phyloP scores from a whole-genome alignment of 495 filamentous ascomycete species.

The Annulohypoxylon nitens region DNA sequence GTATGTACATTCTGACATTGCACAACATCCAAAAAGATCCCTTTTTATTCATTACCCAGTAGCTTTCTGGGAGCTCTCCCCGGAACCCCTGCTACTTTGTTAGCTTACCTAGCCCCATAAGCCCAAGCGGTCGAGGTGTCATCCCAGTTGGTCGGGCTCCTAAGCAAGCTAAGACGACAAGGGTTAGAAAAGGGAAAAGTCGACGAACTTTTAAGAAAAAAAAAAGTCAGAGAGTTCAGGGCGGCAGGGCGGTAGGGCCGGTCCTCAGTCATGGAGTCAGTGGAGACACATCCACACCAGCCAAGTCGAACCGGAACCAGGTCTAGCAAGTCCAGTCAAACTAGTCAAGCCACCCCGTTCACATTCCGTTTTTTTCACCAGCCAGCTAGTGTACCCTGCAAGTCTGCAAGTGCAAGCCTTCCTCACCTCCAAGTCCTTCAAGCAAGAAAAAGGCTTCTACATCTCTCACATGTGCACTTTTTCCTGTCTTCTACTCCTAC shows the following conservation, averaged over 20 bases:
- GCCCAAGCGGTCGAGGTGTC: slow-evolving; percentile 44
- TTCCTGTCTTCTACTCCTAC: slow-evolving; percentile 34
- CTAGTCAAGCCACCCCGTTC: slow-evolving; percentile 43
- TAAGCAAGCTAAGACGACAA: slow-evolving; percentile 36
- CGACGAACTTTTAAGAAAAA: slow-evolving; percentile 13
- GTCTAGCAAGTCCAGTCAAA: slow-evolving; percentile 26
- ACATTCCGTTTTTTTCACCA: slow-evolving; percentile 28
- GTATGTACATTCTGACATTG: slow-evolving; percentile 12
- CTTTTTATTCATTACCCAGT: slow-evolving; percentile 12
- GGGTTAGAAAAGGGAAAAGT: slow-evolving; percentile 33
- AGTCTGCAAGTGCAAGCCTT: slow-evolving; percentile 16
- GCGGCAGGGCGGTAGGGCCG: slow-evolving; percentile 38
- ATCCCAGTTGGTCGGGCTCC: slow-evolving; percentile 49
- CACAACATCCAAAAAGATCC: neutral
- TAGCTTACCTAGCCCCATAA: slow-evolving; percentile 30
- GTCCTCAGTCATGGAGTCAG: slow-evolving; percentile 35
- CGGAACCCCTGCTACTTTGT: slow-evolving; percentile 40
- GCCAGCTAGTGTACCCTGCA: slow-evolving; percentile 37
- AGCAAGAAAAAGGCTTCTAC: slow-evolving; percentile 22
- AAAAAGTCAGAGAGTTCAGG: slow-evolving; percentile 24
- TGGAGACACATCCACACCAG: slow-evolving; percentile 26
- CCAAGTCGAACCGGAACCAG: slow-evolving; percentile 37
- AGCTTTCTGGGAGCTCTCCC: slow-evolving; percentile 38
- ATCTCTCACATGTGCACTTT: slow-evolving; percentile 33
- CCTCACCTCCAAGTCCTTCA: slow-evolving; percentile 7